phyloP scores from a whole-genome alignment of 352 stramenopile genomes.

The Blastocystis sp. region DNA sequence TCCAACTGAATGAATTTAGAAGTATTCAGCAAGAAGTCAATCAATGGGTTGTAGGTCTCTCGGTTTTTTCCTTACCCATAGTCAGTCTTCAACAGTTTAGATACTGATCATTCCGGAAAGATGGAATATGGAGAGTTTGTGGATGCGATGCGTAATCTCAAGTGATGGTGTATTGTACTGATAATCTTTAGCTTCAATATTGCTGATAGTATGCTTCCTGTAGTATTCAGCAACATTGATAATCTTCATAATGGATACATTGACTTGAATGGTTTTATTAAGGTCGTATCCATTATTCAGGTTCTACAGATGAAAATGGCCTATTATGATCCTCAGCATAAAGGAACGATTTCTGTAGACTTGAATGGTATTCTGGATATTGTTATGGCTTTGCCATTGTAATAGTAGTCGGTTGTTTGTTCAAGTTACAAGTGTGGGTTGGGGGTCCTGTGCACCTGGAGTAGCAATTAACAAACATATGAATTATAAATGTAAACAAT shows the following conservation, averaged over 20 bases:
- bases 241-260: slow-evolving; percentile 50
- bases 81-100: slow-evolving; percentile 27
- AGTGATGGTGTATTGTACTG: background rate
- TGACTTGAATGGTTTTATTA: slow-evolving; percentile 56
- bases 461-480: slow-evolving; percentile 21
- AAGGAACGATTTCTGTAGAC: slow-evolving; percentile 5
- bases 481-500: slow-evolving; percentile 1
- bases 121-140: slow-evolving; percentile 61
- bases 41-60: slow-evolving; percentile 21
- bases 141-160: slow-evolving; percentile 18
- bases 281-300: slow-evolving; percentile 50
- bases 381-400: slow-evolving; percentile 31
- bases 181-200: background rate
- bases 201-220: background rate
- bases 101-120: slow-evolving; percentile 53
- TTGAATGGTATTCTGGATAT: slow-evolving; percentile 41
- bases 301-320: slow-evolving; percentile 43
- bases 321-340: slow-evolving; percentile 5
- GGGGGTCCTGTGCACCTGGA: too few relatives aligned
- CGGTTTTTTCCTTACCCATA: background rate
- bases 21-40: slow-evolving; percentile 42
- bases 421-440: too few relatives aligned
- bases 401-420: background rate
- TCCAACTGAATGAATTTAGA: slow-evolving; percentile 32
- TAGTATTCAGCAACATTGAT: slow-evolving; percentile 53